Evolutionary conservation across 805 yeast genomes (phyloP), one percentile per base, ranked within the genome.

Genomic region (Torulaspora indica): DNA sequence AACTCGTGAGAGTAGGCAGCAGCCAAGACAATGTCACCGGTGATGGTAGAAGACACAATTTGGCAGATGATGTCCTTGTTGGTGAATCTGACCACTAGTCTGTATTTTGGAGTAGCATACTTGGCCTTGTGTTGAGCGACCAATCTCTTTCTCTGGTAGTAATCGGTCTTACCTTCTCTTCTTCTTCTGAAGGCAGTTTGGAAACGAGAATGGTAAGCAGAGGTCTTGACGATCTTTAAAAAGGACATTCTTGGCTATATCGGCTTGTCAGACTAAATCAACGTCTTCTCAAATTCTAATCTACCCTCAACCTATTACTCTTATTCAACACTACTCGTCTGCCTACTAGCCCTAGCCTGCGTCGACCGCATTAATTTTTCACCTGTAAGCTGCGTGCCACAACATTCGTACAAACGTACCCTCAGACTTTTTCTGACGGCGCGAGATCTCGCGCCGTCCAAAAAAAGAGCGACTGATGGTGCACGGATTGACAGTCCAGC

Each of bases 131-230:
- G 96, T 81, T 93, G 98, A 68, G 97, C 81, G 69, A 93, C 93
- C 71, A 93, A 80, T 80, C 98, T 89, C 95, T 93, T 93, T 84
- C 98, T 90, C 75, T 93, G 96, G 83, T 90, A 93, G 95, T 90
- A 93, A 76, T 93, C 98, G 72, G 98, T 93, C 83, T 93, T 93
- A 79, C 98, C 98, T 79, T 93, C 97, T 74, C 95, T 87, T 85
- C 98, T 87, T 83, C 98, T 90, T 77, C 98, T 89, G 96, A 90
- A 93, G 61, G 98, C 97, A 74, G 98, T 93, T 81, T 93, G 98
- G 95, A 82, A 93, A 75, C 98, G 90, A 71, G 97, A 89, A 81
- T 81, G 87, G 91, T 93, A 93, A 62, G 97, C 91, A 69, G 95
- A 82, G 71, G 79, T 75, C 82, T 89, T 88, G 61, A 74, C 66